Evolutionary conservation across 352 stramenopile species (phyloP).

Genomic region (Aphanomyces invadans): DNA sequence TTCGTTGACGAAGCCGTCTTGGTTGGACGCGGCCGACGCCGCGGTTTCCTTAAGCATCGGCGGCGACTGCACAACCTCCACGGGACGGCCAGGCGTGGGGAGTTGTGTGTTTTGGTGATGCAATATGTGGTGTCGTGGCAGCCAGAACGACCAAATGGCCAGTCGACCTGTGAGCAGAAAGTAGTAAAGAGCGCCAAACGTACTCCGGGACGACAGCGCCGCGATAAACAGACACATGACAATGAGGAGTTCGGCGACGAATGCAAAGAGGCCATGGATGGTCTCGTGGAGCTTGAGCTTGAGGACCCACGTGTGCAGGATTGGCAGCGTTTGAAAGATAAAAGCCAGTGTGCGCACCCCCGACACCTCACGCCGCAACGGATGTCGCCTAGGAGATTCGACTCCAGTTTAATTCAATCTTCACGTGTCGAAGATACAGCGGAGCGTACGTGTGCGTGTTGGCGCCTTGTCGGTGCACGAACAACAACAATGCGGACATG

Average conservation of each 20-base stretch:
- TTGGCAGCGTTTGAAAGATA: constrained; percentile 49
- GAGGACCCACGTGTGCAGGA: constrained; percentile 27
- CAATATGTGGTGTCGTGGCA: neutral
- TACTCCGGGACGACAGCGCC: constrained; percentile 46
- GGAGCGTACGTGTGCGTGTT: neutral
- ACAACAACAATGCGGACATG: constrained; percentile 33
- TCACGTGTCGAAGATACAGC: neutral
- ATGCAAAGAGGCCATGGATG: constrained; percentile 26
- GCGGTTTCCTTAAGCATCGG: neutral
- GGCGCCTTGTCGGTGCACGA: too few species aligned
- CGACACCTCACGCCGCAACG: neutral
- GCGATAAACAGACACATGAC: constrained; percentile 53
- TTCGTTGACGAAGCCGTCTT: too few species aligned
- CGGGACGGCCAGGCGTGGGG: neutral
- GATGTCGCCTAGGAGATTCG: neutral
- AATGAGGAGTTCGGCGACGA: constrained; percentile 40
- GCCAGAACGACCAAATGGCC: constrained; percentile 53
- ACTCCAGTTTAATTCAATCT: neutral
- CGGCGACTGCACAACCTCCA: neutral
- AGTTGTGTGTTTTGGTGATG: neutral
- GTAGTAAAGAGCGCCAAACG: constrained; percentile 51
- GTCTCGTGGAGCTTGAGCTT: constrained; percentile 26
- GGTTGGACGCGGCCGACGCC: too few species aligned
- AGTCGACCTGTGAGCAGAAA: constrained; percentile 47
- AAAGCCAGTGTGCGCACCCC: constrained; percentile 24